Base-by-base conservation (phyloP, 1,284 basidiomycete genomes). In the Malassezia dermatis region DNA sequence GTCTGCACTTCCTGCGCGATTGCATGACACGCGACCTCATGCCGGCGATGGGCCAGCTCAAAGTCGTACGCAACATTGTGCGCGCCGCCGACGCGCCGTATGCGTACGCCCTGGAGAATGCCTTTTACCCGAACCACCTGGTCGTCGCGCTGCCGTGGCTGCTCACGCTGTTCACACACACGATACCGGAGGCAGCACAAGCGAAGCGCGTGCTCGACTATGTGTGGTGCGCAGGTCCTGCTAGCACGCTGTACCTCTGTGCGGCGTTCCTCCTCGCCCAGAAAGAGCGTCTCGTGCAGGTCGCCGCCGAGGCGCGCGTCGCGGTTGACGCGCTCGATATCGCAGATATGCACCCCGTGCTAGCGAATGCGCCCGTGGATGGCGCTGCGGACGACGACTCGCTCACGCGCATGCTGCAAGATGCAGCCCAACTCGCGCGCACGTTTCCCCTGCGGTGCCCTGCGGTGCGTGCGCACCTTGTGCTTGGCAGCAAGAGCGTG, bases 181-280 rank as follows among this genome's bases (percentile, higher is more conserved):
- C 93, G 66, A 79, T 91, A 21, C 80, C 83, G 2, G 81, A 49
- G 17, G 39, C 89, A 21, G 44, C 12, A 4, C 42, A 56, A 24
- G 85, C 89, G 28, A 88, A 90, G 74, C 83, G 88, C 58, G 81
- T 89, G 42, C 89, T 93, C 71, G 89, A 93, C 76, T 94, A 84
- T 70, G 76, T 94, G 6, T 77, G 94, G 4, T 81, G 83, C 52
- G 80, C 88, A 37, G 88, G 88, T 13, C 90, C 90, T 3, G 81
- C 88, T 31, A 78, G 80, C 1, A 80, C 83, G 0, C 84, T 93
- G 1, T 94, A 93, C 76, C 80, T 94, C 2, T 83, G 83, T 6
- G 83, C 84, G 30, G 84, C 86, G 24, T 86, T 91, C 67, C 65
- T 86, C 79, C 24, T 61, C 19, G 21, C 50, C 13, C 48, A 24